Base-by-base conservation (phyloP, 148 eudicot genomes). In the Fallopia convolvulus region DNA sequence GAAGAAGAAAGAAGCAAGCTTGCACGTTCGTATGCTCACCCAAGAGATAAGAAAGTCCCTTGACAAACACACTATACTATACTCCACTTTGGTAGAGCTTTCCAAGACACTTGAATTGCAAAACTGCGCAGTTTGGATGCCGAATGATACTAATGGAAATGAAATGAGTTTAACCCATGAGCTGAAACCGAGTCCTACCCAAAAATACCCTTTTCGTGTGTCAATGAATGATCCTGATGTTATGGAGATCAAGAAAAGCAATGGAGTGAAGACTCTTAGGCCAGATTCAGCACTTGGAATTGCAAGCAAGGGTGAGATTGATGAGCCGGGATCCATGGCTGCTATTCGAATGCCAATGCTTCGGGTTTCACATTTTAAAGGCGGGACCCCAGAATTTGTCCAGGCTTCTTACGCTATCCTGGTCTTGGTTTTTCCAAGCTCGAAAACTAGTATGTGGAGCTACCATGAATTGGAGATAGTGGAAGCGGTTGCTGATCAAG, bases 101-200 rank as follows among this genome's bases (percentile, higher is more conserved):
- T 94, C 98, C 40, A 86, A 90, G 79, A 86, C 92, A 21, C 83
- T 94, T 36, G 89, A 87, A 77, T 79, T 94, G 80, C 89, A 85
- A 75, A 94, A 92, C 80, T 94, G 97, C 77, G 93, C 89, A 13
- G 87, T 94, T 81, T 94, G 98, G 98, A 94, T 94, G 98, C 97
- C 95, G 13, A 88, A 88, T 80, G 91, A 82, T 77, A 76, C 63
- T 6, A 76, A 72, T 10, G 88, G 80, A 73, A 89, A 87, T 4
- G 84, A 86, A 36, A 88, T 94, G 89, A 79, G 84, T 72, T 74
- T 92, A 74, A 88, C 89, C 56, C 93, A 92, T 77, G 89, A 92
- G 72, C 79, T 88, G 71, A 87, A 84, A 71, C 77, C 81, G 3
- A 76, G 78, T 47, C 79, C 83, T 49, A 75, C 84, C 2, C 83